phyloP scores from a whole-genome alignment of 345 rosid species.

The Trapa bicornis region DNA sequence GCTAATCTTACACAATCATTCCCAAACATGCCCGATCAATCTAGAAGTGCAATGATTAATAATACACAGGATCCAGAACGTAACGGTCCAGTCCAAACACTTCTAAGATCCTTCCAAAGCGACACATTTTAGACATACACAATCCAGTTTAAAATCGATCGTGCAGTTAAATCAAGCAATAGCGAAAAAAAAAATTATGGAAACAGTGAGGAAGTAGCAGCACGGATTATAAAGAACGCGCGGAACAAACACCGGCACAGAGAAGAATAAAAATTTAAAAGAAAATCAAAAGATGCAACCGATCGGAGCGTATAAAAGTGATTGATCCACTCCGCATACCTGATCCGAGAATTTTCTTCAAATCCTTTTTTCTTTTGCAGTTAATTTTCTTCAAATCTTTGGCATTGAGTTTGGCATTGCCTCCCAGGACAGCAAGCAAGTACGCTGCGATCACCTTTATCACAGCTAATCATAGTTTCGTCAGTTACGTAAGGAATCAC shows the following conservation, averaged over 20 bases:
- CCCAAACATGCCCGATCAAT: background rate
- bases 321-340: constrained; percentile 18
- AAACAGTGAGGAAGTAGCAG: no score
- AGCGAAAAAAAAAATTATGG: background rate
- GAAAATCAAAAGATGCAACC: background rate
- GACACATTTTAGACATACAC: background rate
- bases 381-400: constrained; percentile 34
- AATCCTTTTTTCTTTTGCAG: constrained; percentile 9
- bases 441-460: constrained; percentile 80
- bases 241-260: no score
- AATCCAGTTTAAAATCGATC: background rate
- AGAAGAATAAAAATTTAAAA: background rate
- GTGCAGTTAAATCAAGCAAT: background rate
- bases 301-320: background rate
- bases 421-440: constrained; percentile 61
- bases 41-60: background rate
- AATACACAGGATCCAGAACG: background rate
- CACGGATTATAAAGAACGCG: no score
- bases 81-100: background rate
- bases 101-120: background rate
- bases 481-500: background rate
- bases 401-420: constrained; percentile 43
- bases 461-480: constrained; percentile 10
- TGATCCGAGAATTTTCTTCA: constrained; percentile 56
- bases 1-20: background rate